Evolutionary conservation across 441 rosid genomes (phyloP), one percentile per base, ranked within the genome.

Genomic region (Viola pubescens): DNA sequence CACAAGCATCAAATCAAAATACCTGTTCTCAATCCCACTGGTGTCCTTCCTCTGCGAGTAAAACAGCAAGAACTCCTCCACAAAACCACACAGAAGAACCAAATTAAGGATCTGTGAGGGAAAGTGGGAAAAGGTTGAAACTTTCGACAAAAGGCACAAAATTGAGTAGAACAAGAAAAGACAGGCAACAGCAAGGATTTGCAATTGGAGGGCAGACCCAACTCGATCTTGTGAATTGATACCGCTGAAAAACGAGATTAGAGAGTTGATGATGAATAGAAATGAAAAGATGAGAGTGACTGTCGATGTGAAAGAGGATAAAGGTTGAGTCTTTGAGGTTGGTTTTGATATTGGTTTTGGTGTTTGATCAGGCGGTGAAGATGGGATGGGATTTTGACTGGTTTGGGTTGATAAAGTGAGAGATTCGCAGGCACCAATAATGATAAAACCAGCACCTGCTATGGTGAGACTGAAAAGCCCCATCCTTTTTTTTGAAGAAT

Each of bases 1-100:
- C 3, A 86, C 87, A 58, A 87, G 94, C 77, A 89, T 58, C 49
- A 89, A 87, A 77, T 84, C 94, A 68, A 78, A 86, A 60, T 89
- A 86, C 59, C 87, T 77, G 67, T 89, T 89, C 85, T 86, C 97
- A 37, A 86, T 75, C 46, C 94, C 97, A 61, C 73, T 76, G 0
- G 72, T 48, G 61, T 89, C 94, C 72, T 86, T 86, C 68, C 81
- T 81, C 73, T 81, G 89, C 61, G 83, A 60, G 74, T 83, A 84
- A 66, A 75, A 89, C 59, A 85, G 58, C 56, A 86, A 59, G 43
- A 89, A 86, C 73, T 89, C 97, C 67, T 89, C 97, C 52, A 70
- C 62, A 62, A 89, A 86, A 52, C 82, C 94, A 51, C 86, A 84
- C 52, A 87, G 82, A 56, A 79, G 77, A 46, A 89, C 12, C 59